A percentile compares a stretch with the other conserved stretches of the same genome.
phyloP scores from a whole-genome alignment of 345 rosid genomes.

The Salix purpurea region DNA sequence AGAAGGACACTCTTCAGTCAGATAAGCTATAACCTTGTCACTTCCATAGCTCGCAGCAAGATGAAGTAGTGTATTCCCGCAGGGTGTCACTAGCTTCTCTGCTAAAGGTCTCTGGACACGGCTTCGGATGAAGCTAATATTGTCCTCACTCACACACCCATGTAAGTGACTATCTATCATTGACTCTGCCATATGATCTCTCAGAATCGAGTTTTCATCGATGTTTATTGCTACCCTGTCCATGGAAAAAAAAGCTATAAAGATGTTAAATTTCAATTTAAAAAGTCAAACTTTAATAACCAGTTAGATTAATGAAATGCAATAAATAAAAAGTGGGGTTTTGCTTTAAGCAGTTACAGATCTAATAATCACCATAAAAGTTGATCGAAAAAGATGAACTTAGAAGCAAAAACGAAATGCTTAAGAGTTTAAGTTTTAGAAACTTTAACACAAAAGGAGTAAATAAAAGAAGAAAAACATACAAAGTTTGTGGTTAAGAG shows the following conservation, averaged over 20 bases:
- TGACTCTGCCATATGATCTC: background rate
- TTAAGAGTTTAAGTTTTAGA: slow-evolving; percentile 36
- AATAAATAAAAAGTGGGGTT: slow-evolving; percentile 23
- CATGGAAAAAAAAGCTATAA: background rate
- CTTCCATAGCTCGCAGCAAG: background rate
- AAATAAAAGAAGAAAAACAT: too few relatives aligned
- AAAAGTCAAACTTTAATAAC: background rate
- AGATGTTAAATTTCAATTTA: slow-evolving; percentile 13
- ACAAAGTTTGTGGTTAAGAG: too few relatives aligned
- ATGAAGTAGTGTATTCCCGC: background rate
- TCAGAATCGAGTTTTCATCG: too few relatives aligned
- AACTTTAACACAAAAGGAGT: slow-evolving; percentile 31
- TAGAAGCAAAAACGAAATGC: slow-evolving; percentile 13
- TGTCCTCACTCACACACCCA: background rate
- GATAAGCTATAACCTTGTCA: background rate
- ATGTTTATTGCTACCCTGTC: background rate
- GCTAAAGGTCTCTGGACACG: background rate
- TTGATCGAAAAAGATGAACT: background rate
- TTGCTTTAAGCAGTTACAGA: slow-evolving; percentile 32
- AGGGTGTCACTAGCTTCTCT: background rate
- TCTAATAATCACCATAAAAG: slow-evolving; percentile 21
- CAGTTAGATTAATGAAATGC: slow-evolving; percentile 11
- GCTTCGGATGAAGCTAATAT: rapidly evolving
- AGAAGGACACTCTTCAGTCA: background rate
- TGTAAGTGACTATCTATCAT: background rate